A percentile compares a stretch with the other conserved stretches of the same genome.
These are phyloP conservation scores for Fusarium brachygibbosum DNA, from an alignment of 2,329 filamentous ascomycete species.

Conservation along the genomic window DNA sequence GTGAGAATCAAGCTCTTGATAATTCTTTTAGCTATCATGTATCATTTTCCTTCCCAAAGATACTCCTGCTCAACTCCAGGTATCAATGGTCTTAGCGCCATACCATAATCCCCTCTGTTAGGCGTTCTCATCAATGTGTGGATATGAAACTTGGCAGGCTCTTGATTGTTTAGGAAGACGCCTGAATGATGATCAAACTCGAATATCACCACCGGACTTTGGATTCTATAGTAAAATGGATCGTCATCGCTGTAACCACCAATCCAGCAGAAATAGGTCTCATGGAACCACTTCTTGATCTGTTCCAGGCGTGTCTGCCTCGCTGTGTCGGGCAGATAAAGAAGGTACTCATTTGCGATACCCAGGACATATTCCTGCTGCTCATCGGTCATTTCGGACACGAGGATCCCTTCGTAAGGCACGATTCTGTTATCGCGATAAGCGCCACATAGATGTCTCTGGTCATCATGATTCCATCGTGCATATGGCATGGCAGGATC, in stretches of 20 bases:
- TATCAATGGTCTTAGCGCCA: constrained; percentile 60
- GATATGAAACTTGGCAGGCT: constrained; percentile 83
- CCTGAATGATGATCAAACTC: constrained; percentile 87
- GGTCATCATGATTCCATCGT: constrained; percentile 85
- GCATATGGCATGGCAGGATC: constrained; percentile 76
- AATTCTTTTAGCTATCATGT: rapidly evolving
- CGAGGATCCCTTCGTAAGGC: constrained; percentile 77
- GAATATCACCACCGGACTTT: constrained; percentile 79
- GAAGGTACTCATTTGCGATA: constrained; percentile 69
- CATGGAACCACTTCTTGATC: constrained; percentile 68
- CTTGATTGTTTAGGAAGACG: constrained; percentile 79
- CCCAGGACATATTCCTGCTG: constrained; percentile 55
- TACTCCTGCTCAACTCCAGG: constrained; percentile 48
- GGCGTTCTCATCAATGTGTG: constrained; percentile 80
- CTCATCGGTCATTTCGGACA: constrained; percentile 60
- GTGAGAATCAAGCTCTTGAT: not conserved
- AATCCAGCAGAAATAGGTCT: constrained; percentile 87
- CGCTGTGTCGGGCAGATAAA: constrained; percentile 73
- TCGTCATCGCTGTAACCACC: constrained; percentile 75
- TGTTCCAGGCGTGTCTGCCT: constrained; percentile 68
- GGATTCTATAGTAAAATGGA: constrained; percentile 82
- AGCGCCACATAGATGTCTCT: constrained; percentile 82
- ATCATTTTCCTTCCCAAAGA: constrained; percentile 35
- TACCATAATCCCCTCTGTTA: constrained; percentile 82
- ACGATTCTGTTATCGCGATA: constrained; percentile 83